phyloP scores from a whole-genome alignment of 148 eudicot genomes.

The Chenopodium formosanum region DNA sequence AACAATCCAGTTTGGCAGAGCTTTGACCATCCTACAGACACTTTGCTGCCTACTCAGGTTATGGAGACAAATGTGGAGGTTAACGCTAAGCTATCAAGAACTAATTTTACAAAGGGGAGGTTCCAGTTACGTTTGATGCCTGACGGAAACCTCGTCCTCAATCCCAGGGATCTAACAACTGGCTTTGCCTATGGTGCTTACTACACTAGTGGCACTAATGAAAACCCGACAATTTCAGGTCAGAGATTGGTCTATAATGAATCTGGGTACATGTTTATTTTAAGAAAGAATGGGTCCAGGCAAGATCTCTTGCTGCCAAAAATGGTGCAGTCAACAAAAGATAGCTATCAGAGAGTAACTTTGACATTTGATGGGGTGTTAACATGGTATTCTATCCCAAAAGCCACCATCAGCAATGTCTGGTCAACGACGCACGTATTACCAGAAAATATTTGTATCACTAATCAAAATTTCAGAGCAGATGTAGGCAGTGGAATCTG shows the following conservation, averaged over 20 bases:
- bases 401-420: not conserved
- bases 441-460: constrained; percentile 47
- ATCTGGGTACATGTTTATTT: constrained; percentile 32
- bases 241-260: constrained; percentile 24
- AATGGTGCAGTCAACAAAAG: not conserved
- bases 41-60: constrained; percentile 47
- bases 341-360: constrained; percentile 39
- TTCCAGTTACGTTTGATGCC: constrained; percentile 24
- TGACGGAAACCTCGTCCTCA: not conserved
- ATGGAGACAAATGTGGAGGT: constrained; percentile 21
- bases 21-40: constrained; percentile 46
- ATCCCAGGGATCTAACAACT: not conserved
- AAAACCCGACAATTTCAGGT: not conserved
- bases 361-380: constrained; percentile 42
- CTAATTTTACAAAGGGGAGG: constrained; percentile 43
- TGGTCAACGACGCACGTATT: constrained; percentile 28
- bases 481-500: constrained; percentile 19
- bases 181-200: not conserved
- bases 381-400: constrained; percentile 35
- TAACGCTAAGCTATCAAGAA: constrained; percentile 26
- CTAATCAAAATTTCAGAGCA: not conserved
- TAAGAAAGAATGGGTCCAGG: constrained; percentile 15
- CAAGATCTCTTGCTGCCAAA: constrained; percentile 4
- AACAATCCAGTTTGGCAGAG: constrained; percentile 38
- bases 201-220: not conserved